Evolutionary conservation across 2,329 filamentous ascomycete genomes (phyloP).

Genomic region (Fusarium illudens): DNA sequence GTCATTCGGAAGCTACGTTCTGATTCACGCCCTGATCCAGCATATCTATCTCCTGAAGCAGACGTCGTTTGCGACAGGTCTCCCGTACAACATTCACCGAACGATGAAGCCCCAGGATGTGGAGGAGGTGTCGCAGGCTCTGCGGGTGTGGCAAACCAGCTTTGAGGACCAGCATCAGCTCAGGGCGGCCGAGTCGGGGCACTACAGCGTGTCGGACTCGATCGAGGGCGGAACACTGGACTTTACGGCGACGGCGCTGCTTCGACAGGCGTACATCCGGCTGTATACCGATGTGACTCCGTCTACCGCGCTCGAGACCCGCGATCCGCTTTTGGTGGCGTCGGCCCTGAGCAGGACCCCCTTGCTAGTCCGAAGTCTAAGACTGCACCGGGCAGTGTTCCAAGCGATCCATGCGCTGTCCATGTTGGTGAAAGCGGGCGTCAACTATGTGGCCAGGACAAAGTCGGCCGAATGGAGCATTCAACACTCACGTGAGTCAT

Average conservation of each 20-base stretch:
- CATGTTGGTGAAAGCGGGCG: constrained; percentile 70
- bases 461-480: constrained; percentile 71
- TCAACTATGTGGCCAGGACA: constrained; percentile 68
- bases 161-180: constrained; percentile 65
- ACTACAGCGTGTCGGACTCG: constrained; percentile 58
- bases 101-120: constrained; percentile 64
- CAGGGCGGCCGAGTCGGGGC: constrained; percentile 58
- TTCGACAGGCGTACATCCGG: constrained; percentile 69
- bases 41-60: constrained; percentile 76
- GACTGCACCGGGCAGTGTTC: constrained; percentile 70
- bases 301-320: constrained; percentile 69
- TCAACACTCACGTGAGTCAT: constrained; percentile 64
- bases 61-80: constrained; percentile 60
- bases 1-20: constrained; percentile 73
- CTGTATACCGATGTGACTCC: constrained; percentile 72
- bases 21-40: constrained; percentile 76
- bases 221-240: constrained; percentile 68
- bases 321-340: constrained; percentile 70
- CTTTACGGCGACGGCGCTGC: constrained; percentile 70
- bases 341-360: constrained; percentile 67
- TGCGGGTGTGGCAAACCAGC: constrained; percentile 66
- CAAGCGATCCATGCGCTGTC: constrained; percentile 75
- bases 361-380: constrained; percentile 64
- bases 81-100: constrained; percentile 59
- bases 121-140: constrained; percentile 63